Base-by-base conservation (phyloP, 2,329 filamentous ascomycete genomes). In the Aspergillus aculeatus region DNA sequence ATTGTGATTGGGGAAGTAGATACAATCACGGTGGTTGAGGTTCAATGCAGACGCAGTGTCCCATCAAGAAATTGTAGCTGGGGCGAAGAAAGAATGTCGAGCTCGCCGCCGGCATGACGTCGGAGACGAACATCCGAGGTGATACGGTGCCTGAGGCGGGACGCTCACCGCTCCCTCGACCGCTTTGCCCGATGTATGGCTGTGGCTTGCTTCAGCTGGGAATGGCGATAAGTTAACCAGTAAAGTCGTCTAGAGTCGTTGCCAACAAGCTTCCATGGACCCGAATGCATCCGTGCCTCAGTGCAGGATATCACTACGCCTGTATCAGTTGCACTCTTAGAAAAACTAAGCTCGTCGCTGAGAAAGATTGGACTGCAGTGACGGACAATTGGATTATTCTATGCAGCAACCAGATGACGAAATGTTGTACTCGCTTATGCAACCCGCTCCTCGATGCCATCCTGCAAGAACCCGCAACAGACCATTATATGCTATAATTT, bases 1-100 rank as follows among this genome's bases (percentile, higher is more conserved):
- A 79, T 75, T 11, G 32, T 12, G 12, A 35, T 35, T 35, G 7
- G 5, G 7, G 35, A 14, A 23, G 32, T 32, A 48, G 23, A 50
- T 31, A 49, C 54, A 47, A 47, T 49, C 38, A 49, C 19, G 29
- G 23, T 19, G 16, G 16, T 31, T 50, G 19, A 19, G 3, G n/a
- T 29, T 10, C 32, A 52, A 7, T 38, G 29, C 51, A 12, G 53
- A 12, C 7, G 52, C 9, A 29, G 44, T 21, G 41, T 44, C 38
- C 32, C 56, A 29, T 51, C 11, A 14, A 52, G 26, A 23, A 57
- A 21, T 29, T 35, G 29, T 19, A 19, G 50, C 21, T 23, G 50
- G 5, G 38, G 38, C 31, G 29, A 32, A 32, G 50, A 31, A 21
- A 52, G 32, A 35, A 51, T n/a, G 49, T 32, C 24, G 32, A 35